Percentiles rank a stretch among this genome's conserved stretches.
Evolutionary conservation across 2,329 filamentous ascomycete species (phyloP).

Genomic region (Elsinoe necatrix): DNA sequence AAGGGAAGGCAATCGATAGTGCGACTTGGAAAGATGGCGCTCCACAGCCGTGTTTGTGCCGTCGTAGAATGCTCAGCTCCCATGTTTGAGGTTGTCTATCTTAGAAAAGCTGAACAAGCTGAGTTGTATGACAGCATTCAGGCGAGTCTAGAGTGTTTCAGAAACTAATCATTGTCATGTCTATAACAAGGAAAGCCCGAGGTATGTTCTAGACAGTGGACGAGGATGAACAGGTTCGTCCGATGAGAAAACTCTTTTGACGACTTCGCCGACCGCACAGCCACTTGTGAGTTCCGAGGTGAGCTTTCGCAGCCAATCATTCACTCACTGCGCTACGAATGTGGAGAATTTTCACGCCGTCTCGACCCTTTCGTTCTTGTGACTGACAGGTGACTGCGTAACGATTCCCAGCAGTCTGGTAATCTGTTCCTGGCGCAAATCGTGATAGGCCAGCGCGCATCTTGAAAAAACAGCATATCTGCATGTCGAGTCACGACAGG

Average conservation of each 20-base stretch:
- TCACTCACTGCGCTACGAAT: neutral
- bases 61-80: neutral
- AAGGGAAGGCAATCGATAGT: neutral
- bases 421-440: neutral
- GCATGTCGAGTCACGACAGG: neutral
- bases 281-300: neutral
- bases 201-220: neutral
- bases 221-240: neutral
- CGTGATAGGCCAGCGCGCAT: neutral
- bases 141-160: neutral
- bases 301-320: neutral
- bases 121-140: neutral
- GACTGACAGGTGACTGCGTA: neutral
- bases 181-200: neutral
- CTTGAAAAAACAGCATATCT: neutral
- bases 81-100: conserved; percentile 1
- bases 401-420: neutral
- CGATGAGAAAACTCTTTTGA: neutral
- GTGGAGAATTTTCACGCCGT: neutral
- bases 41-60: conserved; percentile 1
- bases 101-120: neutral
- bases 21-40: neutral
- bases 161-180: neutral
- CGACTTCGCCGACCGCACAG: neutral
- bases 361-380: neutral